These are phyloP conservation scores for Zelopaecilomyces penicillatus DNA, from an alignment of 2,329 filamentous ascomycete genomes.

Conservation along the genomic window DNA sequence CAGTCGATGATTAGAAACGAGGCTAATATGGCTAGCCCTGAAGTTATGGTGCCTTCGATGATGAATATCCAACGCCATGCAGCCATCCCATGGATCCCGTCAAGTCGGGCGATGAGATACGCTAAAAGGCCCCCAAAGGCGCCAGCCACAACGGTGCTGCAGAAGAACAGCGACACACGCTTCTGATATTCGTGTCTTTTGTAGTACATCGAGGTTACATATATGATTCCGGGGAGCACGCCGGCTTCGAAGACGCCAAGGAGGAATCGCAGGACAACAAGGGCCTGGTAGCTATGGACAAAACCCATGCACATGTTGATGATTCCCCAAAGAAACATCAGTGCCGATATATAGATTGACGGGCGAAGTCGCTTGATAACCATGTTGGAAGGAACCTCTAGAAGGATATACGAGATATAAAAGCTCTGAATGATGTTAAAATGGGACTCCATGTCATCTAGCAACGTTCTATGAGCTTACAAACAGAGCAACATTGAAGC, in stretches of 20 bases:
- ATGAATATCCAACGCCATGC: slow-evolving; percentile 40
- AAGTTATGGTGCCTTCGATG: slow-evolving; percentile 21
- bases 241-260: slow-evolving; percentile 33
- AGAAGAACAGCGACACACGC: slow-evolving; percentile 36
- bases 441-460: not conserved
- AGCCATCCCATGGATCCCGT: slow-evolving; percentile 31
- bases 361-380: slow-evolving; percentile 34
- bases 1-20: slow-evolving; percentile 18
- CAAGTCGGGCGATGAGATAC: slow-evolving; percentile 37
- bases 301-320: slow-evolving; percentile 31
- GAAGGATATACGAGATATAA: slow-evolving; percentile 34
- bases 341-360: slow-evolving; percentile 25
- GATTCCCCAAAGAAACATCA: slow-evolving; percentile 33
- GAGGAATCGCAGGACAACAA: slow-evolving; percentile 29
- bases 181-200: slow-evolving; percentile 39
- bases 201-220: slow-evolving; percentile 41
- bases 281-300: slow-evolving; percentile 22
- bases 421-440: slow-evolving; percentile 14
- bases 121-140: slow-evolving; percentile 40
- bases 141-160: slow-evolving; percentile 31
- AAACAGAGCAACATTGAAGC: slow-evolving; percentile 36
- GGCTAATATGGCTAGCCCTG: slow-evolving; percentile 14
- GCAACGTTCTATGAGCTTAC: slow-evolving; percentile 11
- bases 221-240: slow-evolving; percentile 29
- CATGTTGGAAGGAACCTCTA: slow-evolving; percentile 39